Conservation (phyloP, 2,329 filamentous ascomycete species). For the Xylariaceae sp. region DNA sequence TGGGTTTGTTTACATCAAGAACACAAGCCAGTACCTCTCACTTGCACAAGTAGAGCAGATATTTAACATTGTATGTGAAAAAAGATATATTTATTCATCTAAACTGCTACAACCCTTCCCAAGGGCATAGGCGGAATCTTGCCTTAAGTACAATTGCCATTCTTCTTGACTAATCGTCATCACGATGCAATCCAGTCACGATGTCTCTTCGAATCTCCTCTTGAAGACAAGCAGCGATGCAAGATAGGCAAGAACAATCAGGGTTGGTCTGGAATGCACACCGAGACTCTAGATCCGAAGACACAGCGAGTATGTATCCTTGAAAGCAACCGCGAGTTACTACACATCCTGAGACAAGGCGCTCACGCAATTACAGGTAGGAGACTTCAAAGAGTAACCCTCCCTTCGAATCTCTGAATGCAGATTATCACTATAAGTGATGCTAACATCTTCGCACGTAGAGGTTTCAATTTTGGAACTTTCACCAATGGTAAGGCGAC, state of each 20-base stretch:
- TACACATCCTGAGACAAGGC: neutral
- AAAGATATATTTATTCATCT: neutral
- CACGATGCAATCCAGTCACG: constrained; percentile 58
- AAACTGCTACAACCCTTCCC: neutral
- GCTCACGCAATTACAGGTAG: constrained; percentile 56
- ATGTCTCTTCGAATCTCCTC: constrained; percentile 73
- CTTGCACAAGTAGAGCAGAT: constrained; percentile 68
- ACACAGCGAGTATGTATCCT: constrained; percentile 69
- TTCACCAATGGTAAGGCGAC: constrained; percentile 72
- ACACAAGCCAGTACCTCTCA: constrained; percentile 72
- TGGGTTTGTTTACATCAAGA: constrained; percentile 90
- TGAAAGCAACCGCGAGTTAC: neutral
- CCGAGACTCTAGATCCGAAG: constrained; percentile 84
- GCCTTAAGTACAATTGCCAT: neutral
- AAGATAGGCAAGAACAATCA: constrained; percentile 81
- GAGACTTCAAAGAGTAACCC: constrained; percentile 83
- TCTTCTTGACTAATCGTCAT: neutral
- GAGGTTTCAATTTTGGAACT: constrained; percentile 90
- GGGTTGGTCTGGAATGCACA: constrained; percentile 88
- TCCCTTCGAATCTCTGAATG: neutral
- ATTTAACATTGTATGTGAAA: constrained; percentile 70
- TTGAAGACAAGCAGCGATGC: constrained; percentile 75
- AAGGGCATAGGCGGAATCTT: neutral
- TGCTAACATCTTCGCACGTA: constrained; percentile 43
- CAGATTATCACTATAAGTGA: constrained; percentile 3